Base-by-base conservation (phyloP, 2,329 filamentous ascomycete species). In the Helicocarpus griseus region DNA sequence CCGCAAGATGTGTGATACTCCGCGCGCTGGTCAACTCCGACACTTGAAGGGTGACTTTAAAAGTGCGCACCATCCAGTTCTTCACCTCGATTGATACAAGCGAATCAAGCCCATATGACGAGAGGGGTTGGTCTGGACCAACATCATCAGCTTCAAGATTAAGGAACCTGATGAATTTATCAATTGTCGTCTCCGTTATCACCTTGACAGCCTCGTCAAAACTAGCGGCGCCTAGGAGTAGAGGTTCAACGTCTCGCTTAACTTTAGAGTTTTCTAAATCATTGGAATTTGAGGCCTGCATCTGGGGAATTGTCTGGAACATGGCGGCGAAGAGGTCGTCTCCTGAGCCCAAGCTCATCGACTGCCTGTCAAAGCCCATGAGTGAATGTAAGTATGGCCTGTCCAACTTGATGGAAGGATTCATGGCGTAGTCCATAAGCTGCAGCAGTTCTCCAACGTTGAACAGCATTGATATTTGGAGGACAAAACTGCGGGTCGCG, bases 1-100 rank as follows among this genome's bases (percentile, higher is more conserved):
- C 24, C 4, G 48, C 48, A 21, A 50, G 28, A 4, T 19, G 17
- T 9, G 29, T 29, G 21, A 50, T 50, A 44, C 29, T 13, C 36
- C 17, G 36, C 8, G 48, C 48, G 48, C 29, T 28, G 36, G 48
- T 24, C 8, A 50, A 5, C 22, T 50, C 48, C 22, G 36, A 50
- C 22, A 31, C 48, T 35, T 50, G 48, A 41, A 50, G 39, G 14
- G 48, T 43, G 17, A 28, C 48, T 29, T 50, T 22, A 35, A 50
- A 50, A 19, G 19, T 44, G 14, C 29, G 48, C 28, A 22, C 28
- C 14, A 43, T 31, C 48, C 48, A 50, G 39, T 50, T 50, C 36
- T 50, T 50, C 48, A 50, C 21, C 28, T 50, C 48, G 28, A 50
- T 50, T 29, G 29, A 17, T 22, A 50, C 48, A 44, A 50, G 48